phyloP scores from a whole-genome alignment of 148 eudicot genomes.

The Amaranthus cruentus region DNA sequence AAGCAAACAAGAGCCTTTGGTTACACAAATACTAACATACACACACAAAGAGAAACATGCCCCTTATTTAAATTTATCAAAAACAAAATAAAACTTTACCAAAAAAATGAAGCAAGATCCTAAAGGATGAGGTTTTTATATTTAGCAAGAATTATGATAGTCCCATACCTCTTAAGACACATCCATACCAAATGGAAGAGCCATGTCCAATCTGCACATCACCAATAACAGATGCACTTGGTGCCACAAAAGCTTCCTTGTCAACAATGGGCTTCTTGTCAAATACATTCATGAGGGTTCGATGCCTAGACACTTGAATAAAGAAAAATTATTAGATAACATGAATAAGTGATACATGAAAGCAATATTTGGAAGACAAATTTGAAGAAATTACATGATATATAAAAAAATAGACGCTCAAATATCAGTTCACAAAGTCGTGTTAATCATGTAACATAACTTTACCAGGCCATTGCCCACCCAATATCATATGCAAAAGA shows the following conservation, averaged over 20 bases:
- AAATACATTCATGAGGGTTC: slow-evolving; percentile 71
- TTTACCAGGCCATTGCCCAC: no score
- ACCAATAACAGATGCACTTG: slow-evolving; percentile 80
- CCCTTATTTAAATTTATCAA: no score
- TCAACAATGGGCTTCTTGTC: slow-evolving; percentile 78
- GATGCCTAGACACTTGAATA: slow-evolving; percentile 66
- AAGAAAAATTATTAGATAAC: background rate
- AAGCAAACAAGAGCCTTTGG: background rate
- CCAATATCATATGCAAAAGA: no score
- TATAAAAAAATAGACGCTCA: no score
- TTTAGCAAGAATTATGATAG: background rate
- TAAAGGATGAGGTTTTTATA: background rate
- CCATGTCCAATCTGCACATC: slow-evolving; percentile 68
- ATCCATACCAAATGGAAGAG: slow-evolving; percentile 90
- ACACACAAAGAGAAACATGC: background rate
- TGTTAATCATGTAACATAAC: no score
- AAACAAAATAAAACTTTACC: background rate
- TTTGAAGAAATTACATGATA: no score
- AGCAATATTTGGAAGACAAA: no score
- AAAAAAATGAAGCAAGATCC: background rate
- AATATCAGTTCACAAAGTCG: no score
- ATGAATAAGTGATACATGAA: no score
- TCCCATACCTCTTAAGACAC: slow-evolving; percentile 75
- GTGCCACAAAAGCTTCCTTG: slow-evolving; percentile 82
- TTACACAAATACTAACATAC: background rate